A percentile compares a stretch with the other conserved stretches of the same genome.
phyloP scores from a whole-genome alignment of 805 yeast genomes.

The Candida saitoana region DNA sequence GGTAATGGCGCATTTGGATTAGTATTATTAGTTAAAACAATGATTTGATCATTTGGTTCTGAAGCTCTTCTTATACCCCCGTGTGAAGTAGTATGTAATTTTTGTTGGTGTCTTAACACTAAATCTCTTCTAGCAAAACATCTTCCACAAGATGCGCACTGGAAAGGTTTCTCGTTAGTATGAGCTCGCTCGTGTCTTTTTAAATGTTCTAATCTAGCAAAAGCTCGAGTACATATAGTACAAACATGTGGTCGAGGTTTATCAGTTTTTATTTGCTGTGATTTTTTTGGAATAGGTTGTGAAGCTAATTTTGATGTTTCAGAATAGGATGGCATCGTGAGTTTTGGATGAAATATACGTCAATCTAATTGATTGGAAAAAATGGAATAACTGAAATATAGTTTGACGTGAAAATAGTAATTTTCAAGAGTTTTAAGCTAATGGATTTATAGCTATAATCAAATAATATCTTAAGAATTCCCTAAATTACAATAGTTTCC shows the following conservation, averaged over 20 bases:
- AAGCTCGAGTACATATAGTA: conserved; percentile 86
- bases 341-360: neutral
- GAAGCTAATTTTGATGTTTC: conserved; percentile 10
- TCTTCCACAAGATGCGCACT: conserved; percentile 93
- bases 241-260: conserved; percentile 94
- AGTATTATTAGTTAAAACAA: conserved; percentile 50
- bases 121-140: conserved; percentile 89
- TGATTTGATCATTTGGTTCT: conserved; percentile 43
- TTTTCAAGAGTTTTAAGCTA: no score
- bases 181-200: conserved; percentile 92
- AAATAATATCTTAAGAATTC: no score
- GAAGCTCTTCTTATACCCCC: conserved; percentile 31
- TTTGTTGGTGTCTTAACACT: conserved; percentile 91
- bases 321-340: neutral
- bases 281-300: conserved; percentile 82
- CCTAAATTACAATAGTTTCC: no score
- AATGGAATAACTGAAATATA: no score
- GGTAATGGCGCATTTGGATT: conserved; percentile 48
- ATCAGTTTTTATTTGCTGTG: conserved; percentile 79
- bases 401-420: no score
- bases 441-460: no score
- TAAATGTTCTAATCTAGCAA: conserved; percentile 91
- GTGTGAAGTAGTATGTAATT: conserved; percentile 64
- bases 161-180: conserved; percentile 93
- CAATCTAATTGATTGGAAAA: no score